Percentiles rank a stretch among this genome's conserved stretches.
Evolutionary conservation across 352 stramenopile genomes (phyloP).

Genomic region (Halophytophthora polymorphica): DNA sequence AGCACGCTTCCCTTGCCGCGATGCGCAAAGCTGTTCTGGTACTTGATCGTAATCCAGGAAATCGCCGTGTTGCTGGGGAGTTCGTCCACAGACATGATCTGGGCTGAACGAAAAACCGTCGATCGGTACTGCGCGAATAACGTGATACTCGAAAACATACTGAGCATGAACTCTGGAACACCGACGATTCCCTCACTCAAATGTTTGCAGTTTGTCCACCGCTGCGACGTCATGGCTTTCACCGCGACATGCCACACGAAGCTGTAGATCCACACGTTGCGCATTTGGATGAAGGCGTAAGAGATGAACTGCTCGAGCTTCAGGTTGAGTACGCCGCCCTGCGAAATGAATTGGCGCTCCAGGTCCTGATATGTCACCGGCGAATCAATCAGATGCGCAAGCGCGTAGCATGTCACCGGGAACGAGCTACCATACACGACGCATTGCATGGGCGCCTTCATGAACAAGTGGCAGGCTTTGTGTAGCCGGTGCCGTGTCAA

Average conservation of each 20-base stretch:
- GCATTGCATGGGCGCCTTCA: slow-evolving; percentile 43
- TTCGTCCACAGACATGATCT: slow-evolving; percentile 10
- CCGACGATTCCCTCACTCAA: slow-evolving; percentile 22
- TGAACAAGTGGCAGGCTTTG: slow-evolving; percentile 25
- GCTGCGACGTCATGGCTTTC: slow-evolving; percentile 11
- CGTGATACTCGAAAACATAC: slow-evolving; percentile 26
- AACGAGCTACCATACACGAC: slow-evolving; percentile 49
- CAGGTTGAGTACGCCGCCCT: slow-evolving; percentile 24
- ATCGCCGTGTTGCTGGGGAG: slow-evolving; percentile 7
- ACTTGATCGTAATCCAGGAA: slow-evolving; percentile 10
- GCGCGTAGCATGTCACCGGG: slow-evolving; percentile 39
- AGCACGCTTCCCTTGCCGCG: slow-evolving; percentile 16
- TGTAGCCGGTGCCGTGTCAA: neutral
- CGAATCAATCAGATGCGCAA: slow-evolving; percentile 46
- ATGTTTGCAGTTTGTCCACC: slow-evolving; percentile 7
- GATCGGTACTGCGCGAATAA: slow-evolving; percentile 33
- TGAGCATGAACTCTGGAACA: slow-evolving; percentile 33
- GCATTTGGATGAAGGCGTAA: slow-evolving; percentile 42
- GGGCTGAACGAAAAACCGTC: slow-evolving; percentile 19
- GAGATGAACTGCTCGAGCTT: slow-evolving; percentile 21
- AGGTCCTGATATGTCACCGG: slow-evolving; percentile 35
- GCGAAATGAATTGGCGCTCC: slow-evolving; percentile 25
- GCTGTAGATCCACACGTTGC: slow-evolving; percentile 38
- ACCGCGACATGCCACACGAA: slow-evolving; percentile 28
- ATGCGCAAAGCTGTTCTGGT: slow-evolving; percentile 13